Percentiles rank a stretch among this genome's conserved stretches.
phyloP scores from a whole-genome alignment of 2,329 filamentous ascomycete genomes.

The Talaromyces sp. region DNA sequence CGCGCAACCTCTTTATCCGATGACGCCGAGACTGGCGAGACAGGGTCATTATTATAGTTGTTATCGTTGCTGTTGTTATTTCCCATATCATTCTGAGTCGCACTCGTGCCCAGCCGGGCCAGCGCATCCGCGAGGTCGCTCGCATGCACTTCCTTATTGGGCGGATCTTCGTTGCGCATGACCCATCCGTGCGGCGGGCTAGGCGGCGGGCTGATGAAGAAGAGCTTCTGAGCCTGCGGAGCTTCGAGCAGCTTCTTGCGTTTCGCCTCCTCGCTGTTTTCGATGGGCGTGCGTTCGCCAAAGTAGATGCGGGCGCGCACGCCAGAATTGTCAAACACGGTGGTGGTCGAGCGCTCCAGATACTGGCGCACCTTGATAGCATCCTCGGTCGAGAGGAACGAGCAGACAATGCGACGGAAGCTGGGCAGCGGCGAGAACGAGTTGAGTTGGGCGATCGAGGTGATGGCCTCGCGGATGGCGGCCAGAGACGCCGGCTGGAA shows the following conservation, averaged over 20 bases:
- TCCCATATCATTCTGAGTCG: constrained; percentile 8
- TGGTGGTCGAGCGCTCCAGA: constrained; percentile 28
- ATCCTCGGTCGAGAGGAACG: constrained; percentile 40
- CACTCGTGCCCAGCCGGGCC: constrained; percentile 40
- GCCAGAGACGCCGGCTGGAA: constrained; percentile 44
- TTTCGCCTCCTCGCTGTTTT: constrained; percentile 24
- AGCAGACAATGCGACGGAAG: constrained; percentile 48
- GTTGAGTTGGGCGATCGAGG: constrained; percentile 40
- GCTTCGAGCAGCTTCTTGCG: constrained; percentile 48
- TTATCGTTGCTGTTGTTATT: constrained; percentile 1
- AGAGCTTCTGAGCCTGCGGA: constrained; percentile 57
- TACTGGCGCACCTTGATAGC: constrained; percentile 41
- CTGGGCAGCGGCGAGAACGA: constrained; percentile 50
- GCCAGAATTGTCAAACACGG: constrained; percentile 6
- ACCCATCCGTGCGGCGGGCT: constrained; percentile 63
- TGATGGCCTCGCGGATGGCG: constrained; percentile 40
- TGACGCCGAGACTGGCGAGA: constrained; percentile 30
- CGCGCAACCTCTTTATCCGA: constrained; percentile 15
- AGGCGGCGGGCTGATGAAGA: constrained; percentile 63
- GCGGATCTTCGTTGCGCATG: constrained; percentile 58
- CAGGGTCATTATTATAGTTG: constrained; percentile 19
- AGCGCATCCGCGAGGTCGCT: constrained; percentile 57
- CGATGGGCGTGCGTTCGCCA: constrained; percentile 48
- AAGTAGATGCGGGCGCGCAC: constrained; percentile 48
- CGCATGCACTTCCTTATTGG: constrained; percentile 62